These are phyloP conservation scores for Aspergillus transmontanensis DNA, from an alignment of 2,329 filamentous ascomycete species.

Conservation along the genomic window DNA sequence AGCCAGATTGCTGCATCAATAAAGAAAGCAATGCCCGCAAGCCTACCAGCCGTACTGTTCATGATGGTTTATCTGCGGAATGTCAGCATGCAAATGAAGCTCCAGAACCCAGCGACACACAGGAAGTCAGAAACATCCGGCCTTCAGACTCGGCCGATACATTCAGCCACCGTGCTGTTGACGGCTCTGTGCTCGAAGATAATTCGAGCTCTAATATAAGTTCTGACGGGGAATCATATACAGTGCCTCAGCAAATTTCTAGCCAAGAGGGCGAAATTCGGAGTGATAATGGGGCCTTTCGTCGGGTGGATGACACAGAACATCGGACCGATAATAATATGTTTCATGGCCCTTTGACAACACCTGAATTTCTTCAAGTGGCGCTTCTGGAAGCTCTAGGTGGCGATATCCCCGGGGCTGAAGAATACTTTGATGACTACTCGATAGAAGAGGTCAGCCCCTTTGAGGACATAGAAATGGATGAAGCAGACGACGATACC, in stretches of 20 bases:
- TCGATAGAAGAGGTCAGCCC: conserved; percentile 19
- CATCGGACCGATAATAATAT: conserved; percentile 2
- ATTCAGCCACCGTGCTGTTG: conserved; percentile 23
- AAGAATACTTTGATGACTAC: conserved; percentile 22
- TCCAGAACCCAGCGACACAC: not conserved
- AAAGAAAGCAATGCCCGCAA: not conserved
- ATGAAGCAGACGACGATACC: conserved; percentile 15
- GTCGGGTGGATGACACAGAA: conserved; percentile 6
- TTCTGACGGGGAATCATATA: conserved; percentile 16
- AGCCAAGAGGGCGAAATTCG: conserved; percentile 6
- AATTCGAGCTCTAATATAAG: conserved; percentile 14
- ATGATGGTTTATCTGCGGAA: not conserved
- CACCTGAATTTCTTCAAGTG: conserved; percentile 26
- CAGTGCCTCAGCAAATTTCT: conserved; percentile 11
- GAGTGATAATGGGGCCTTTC: conserved; percentile 1
- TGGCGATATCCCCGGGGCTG: conserved; percentile 20
- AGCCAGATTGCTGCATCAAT: conserved; percentile 25
- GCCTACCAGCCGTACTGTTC: not conserved
- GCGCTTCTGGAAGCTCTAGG: conserved; percentile 27
- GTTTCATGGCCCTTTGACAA: conserved; percentile 18
- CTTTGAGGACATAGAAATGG: conserved; percentile 17
- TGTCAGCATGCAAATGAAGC: not conserved
- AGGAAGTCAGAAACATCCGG: conserved; percentile 6
- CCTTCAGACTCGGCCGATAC: conserved; percentile 17
- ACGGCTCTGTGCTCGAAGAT: conserved; percentile 22